Conservation (phyloP, 1,284 basidiomycete species). For the Tilletia caries region DNA sequence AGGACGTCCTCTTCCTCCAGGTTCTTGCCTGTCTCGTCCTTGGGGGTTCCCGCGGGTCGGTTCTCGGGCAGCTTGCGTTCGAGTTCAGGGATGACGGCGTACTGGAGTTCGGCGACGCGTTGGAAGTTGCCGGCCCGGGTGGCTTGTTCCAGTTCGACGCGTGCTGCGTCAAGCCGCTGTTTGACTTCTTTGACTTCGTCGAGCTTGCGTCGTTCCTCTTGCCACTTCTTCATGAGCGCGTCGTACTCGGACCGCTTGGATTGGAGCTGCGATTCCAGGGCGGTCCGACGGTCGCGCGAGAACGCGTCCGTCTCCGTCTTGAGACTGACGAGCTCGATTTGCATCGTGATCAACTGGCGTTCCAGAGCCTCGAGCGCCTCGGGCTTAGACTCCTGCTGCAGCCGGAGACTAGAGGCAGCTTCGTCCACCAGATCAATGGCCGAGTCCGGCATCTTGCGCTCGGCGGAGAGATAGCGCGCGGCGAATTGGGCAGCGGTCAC, state of each 20-base stretch:
- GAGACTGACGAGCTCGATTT: slow-evolving; percentile 81
- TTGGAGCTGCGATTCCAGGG: slow-evolving; percentile 60
- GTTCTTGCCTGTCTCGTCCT: background rate
- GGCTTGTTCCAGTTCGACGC: slow-evolving; percentile 79
- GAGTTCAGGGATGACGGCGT: slow-evolving; percentile 76
- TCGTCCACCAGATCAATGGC: slow-evolving; percentile 63
- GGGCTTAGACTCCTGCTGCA: slow-evolving; percentile 86
- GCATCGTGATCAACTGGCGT: slow-evolving; percentile 74
- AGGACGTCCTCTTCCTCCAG: slow-evolving; percentile 11
- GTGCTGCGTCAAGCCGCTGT: slow-evolving; percentile 74
- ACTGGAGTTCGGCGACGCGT: slow-evolving; percentile 74
- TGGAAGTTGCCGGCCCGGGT: slow-evolving; percentile 79
- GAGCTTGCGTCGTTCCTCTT: slow-evolving; percentile 71
- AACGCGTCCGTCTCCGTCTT: slow-evolving; percentile 83
- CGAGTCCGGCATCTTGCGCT: slow-evolving; percentile 19
- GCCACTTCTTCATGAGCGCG: slow-evolving; percentile 69
- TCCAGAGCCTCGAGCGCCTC: slow-evolving; percentile 79
- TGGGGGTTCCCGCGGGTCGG: slow-evolving; percentile 44
- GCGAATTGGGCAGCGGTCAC: slow-evolving; percentile 76
- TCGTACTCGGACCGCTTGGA: slow-evolving; percentile 29
- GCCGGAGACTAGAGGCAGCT: slow-evolving; percentile 77
- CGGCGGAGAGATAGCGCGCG: slow-evolving; percentile 68
- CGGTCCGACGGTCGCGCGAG: slow-evolving; percentile 67
- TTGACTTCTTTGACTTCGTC: slow-evolving; percentile 75
- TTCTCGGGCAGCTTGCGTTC: slow-evolving; percentile 70